A percentile compares a stretch with the other conserved stretches of the same genome.
Evolutionary conservation across 768 basidiomycete species (phyloP).

Genomic region (Gymnopilus junonius): DNA sequence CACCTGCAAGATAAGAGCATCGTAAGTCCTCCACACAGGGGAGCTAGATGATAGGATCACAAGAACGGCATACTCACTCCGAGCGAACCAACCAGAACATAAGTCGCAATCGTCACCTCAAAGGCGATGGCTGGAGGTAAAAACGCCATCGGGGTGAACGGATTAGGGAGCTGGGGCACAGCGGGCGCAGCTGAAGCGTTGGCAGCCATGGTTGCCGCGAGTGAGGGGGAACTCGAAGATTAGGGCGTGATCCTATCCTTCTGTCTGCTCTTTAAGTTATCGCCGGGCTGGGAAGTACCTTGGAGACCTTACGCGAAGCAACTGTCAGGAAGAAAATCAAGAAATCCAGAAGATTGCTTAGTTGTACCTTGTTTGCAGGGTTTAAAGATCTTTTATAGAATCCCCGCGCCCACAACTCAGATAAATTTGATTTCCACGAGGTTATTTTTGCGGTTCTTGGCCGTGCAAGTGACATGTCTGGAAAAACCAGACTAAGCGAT

Average conservation of each 20-base stretch:
- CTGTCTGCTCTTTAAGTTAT: not conserved
- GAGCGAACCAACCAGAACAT: conserved; percentile 5
- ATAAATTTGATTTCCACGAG: not conserved
- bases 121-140: conserved; percentile 4
- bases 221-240: conserved; percentile 5
- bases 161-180: conserved; percentile 1
- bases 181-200: not conserved
- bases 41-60: too few species aligned
- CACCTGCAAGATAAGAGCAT: conserved; percentile 11
- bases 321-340: conserved; percentile 4
- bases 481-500: not conserved
- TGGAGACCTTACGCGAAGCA: conserved; percentile 5
- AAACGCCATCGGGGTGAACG: conserved; percentile 12
- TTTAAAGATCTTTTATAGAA: not conserved
- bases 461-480: not conserved
- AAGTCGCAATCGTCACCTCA: conserved; percentile 1
- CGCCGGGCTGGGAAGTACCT: conserved; percentile 2
- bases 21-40: not conserved
- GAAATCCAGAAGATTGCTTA: conserved; percentile 3
- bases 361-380: conserved; percentile 8
- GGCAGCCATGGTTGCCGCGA: not conserved
- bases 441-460: not conserved
- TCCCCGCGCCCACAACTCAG: not conserved
- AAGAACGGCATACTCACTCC: conserved; percentile 5
- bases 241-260: not conserved